These are phyloP conservation scores for Waltergamsia citrina DNA, from an alignment of 2,329 filamentous ascomycete species.

Conservation along the genomic window DNA sequence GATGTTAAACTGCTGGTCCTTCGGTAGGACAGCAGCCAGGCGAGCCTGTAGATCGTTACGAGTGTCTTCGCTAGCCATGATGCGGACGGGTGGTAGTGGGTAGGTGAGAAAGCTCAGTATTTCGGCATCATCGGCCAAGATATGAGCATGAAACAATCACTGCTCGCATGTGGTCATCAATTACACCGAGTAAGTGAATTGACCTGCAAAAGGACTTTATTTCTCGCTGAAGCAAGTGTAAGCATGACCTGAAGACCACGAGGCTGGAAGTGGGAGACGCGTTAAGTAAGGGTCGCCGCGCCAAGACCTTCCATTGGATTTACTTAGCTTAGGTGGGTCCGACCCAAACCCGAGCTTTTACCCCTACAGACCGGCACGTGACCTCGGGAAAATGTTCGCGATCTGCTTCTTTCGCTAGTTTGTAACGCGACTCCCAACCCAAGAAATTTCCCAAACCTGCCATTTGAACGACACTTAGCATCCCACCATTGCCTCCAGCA, in stretches of 20 bases:
- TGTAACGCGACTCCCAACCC: not conserved
- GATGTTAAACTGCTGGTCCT: slow-evolving; percentile 51
- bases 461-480: not conserved
- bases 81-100: no score
- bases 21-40: slow-evolving; percentile 42
- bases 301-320: not conserved
- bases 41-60: slow-evolving; percentile 7
- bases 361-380: slow-evolving; percentile 12
- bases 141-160: no score
- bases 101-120: no score
- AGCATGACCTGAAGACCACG: no score
- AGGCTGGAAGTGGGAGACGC: no score
- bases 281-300: not conserved
- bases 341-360: not conserved
- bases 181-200: no score
- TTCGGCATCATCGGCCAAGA: no score
- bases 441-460: not conserved
- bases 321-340: not conserved
- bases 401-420: slow-evolving; percentile 1
- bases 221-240: no score
- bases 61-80: no score
- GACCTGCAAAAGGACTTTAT: no score
- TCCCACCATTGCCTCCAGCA: not conserved
- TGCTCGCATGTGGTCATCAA: no score
- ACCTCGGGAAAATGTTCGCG: slow-evolving; percentile 21